Conservation (phyloP, 1,284 basidiomycete species). For the Erythrobasidium hasegawianum region DNA sequence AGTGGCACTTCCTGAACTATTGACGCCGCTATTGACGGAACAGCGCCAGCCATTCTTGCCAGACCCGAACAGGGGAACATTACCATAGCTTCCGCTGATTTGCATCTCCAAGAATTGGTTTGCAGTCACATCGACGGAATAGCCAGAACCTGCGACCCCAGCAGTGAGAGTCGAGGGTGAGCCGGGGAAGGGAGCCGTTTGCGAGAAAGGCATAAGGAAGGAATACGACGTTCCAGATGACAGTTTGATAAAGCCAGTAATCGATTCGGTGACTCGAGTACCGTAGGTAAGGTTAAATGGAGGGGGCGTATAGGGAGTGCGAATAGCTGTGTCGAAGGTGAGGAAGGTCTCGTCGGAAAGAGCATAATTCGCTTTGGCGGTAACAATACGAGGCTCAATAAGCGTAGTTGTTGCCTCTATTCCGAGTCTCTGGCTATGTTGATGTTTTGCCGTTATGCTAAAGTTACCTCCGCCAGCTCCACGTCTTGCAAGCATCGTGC, state of each 20-base stretch:
- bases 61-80: conserved; percentile 11
- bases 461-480: conserved; percentile 53
- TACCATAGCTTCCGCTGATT: conserved; percentile 16
- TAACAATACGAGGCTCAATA: conserved; percentile 52
- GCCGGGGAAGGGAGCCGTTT: conserved; percentile 5
- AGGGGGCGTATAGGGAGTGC: conserved; percentile 48
- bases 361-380: conserved; percentile 52
- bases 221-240: conserved; percentile 35
- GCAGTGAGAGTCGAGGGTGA: conserved; percentile 21
- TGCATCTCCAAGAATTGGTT: conserved; percentile 22
- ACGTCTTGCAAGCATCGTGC: conserved; percentile 24
- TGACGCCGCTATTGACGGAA: conserved; percentile 37
- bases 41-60: conserved; percentile 24
- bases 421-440: conserved; percentile 58
- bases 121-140: conserved; percentile 18
- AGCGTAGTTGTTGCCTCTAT: conserved; percentile 48
- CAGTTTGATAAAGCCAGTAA: conserved; percentile 50
- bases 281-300: conserved; percentile 52
- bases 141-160: conserved; percentile 14
- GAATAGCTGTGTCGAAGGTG: conserved; percentile 47
- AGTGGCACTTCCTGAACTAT: conserved; percentile 45
- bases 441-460: conserved; percentile 61
- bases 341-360: conserved; percentile 52
- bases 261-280: conserved; percentile 49
- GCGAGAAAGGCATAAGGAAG: conserved; percentile 22